phyloP scores from a whole-genome alignment of 345 rosid genomes.

The Pugionium cornutum region DNA sequence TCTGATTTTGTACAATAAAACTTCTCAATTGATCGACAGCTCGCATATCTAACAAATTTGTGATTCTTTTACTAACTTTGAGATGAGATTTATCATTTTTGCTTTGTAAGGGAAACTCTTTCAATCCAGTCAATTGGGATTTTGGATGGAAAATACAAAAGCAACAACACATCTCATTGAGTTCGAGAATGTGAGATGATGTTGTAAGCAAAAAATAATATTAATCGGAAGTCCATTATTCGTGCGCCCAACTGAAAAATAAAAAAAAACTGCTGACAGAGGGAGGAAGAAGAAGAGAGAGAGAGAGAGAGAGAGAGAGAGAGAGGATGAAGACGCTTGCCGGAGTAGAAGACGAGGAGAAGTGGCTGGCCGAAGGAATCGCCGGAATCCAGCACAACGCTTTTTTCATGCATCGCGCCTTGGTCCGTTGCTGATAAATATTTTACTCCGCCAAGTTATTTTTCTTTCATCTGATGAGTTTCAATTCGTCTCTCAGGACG shows the following conservation, averaged over 20 bases:
- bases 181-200: slow-evolving; percentile 5
- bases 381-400: slow-evolving; percentile 91
- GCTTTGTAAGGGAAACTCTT: too few species aligned
- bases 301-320: slow-evolving; percentile 17
- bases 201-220: slow-evolving; percentile 3
- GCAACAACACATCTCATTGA: neutral
- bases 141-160: neutral
- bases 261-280: slow-evolving; percentile 38
- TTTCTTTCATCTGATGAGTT: slow-evolving; percentile 19
- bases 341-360: slow-evolving; percentile 82
- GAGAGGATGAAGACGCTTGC: slow-evolving; percentile 41
- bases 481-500: slow-evolving; percentile 50
- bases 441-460: neutral
- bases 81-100: too few species aligned
- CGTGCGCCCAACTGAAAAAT: slow-evolving; percentile 24
- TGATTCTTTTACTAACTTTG: too few species aligned
- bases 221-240: slow-evolving; percentile 18
- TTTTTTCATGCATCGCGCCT: slow-evolving; percentile 83
- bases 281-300: slow-evolving; percentile 7
- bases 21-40: too few species aligned
- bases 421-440: slow-evolving; percentile 45
- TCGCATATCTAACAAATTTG: too few species aligned
- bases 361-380: slow-evolving; percentile 97
- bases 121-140: neutral
- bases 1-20: too few species aligned